Percentiles rank a stretch among this genome's conserved stretches.
phyloP scores from a whole-genome alignment of 768 basidiomycete genomes.

The Rubroboletus pulcherrimus region DNA sequence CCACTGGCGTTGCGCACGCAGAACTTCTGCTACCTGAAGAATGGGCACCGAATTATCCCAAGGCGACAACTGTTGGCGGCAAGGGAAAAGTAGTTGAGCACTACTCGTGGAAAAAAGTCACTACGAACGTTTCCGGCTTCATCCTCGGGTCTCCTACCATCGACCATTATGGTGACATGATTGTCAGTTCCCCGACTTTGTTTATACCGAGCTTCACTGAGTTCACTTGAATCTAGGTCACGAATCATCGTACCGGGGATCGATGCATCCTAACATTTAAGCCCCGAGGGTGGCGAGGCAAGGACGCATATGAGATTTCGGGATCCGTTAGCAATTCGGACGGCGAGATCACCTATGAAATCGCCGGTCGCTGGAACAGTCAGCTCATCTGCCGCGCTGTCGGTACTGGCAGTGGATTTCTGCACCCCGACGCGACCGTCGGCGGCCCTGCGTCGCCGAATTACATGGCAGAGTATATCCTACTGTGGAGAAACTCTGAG shows the following conservation, averaged over 20 bases:
- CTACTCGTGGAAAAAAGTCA: constrained; percentile 95
- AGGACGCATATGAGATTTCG: constrained; percentile 88
- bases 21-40: constrained; percentile 74
- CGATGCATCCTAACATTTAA: constrained; percentile 90
- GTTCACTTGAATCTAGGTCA: constrained; percentile 40
- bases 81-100: constrained; percentile 75
- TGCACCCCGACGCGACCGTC: constrained; percentile 71
- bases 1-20: constrained; percentile 90
- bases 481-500: constrained; percentile 90
- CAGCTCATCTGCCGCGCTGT: constrained; percentile 84
- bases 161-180: constrained; percentile 94
- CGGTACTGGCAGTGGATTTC: constrained; percentile 53
- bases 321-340: constrained; percentile 70
- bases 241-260: constrained; percentile 89
- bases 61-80: constrained; percentile 39
- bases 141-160: constrained; percentile 86
- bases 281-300: constrained; percentile 91
- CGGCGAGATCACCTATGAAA: constrained; percentile 74
- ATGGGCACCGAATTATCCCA: constrained; percentile 60
- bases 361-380: constrained; percentile 93
- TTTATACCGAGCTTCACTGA: neutral
- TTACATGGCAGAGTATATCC: constrained; percentile 64
- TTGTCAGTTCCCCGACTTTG: constrained; percentile 47
- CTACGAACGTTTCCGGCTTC: constrained; percentile 87
- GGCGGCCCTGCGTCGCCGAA: constrained; percentile 41